Percentiles rank a stretch among this genome's conserved stretches.
phyloP scores from a whole-genome alignment of 2,329 filamentous ascomycete species.

The Penicillium brasilianum region DNA sequence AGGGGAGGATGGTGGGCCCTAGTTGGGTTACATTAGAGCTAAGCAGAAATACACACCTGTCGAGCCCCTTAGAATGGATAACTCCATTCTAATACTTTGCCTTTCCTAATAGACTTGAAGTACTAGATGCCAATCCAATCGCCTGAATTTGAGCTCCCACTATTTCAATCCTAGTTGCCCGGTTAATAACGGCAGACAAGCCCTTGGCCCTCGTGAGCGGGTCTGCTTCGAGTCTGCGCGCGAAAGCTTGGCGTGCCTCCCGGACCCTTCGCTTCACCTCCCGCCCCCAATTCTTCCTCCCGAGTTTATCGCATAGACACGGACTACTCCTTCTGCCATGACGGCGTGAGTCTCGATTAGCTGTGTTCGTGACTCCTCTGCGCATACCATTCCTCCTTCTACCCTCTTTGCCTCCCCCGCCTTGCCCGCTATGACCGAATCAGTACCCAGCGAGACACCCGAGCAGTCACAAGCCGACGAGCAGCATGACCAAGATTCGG shows the following conservation, averaged over 20 bases:
- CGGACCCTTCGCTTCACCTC: slow-evolving; percentile 7
- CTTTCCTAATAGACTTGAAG: not conserved
- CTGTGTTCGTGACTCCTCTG: not conserved
- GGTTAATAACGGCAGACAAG: not conserved
- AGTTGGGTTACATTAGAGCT: slow-evolving; percentile 1
- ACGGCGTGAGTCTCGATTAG: not conserved
- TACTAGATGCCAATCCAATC: not conserved
- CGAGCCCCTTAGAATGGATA: not conserved
- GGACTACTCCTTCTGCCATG: slow-evolving; percentile 12
- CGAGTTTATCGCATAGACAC: not conserved
- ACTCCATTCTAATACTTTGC: not conserved
- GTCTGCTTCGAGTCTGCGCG: slow-evolving; percentile 11
- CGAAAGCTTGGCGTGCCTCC: slow-evolving; percentile 19
- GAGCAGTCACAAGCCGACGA: slow-evolving; percentile 48
- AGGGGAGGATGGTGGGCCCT: not conserved
- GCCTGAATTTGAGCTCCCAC: not conserved
- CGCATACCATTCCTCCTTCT: not conserved
- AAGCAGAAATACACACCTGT: not conserved
- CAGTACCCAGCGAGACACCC: slow-evolving; percentile 36
- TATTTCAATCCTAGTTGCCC: not conserved
- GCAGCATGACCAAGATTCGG: slow-evolving; percentile 31
- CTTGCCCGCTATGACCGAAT: not conserved
- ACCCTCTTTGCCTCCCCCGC: not conserved
- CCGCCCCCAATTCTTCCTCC: slow-evolving; percentile 7
- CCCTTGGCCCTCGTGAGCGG: slow-evolving; percentile 8